phyloP scores from a whole-genome alignment of 257 asterid species.

The Nicotiana tabacum region DNA sequence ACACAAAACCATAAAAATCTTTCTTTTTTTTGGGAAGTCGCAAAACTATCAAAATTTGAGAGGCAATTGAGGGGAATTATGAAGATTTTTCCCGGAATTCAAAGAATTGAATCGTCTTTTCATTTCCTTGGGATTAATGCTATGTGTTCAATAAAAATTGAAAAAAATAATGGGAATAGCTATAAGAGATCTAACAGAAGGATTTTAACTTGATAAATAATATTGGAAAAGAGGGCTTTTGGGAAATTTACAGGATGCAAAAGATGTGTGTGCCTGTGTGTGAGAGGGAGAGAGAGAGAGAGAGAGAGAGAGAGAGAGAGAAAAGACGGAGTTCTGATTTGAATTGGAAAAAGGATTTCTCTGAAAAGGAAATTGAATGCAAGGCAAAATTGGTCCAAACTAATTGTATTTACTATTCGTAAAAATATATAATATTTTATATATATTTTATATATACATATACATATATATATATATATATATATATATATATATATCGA shows the following conservation, averaged over 20 bases:
- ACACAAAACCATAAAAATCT: background rate
- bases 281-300: background rate
- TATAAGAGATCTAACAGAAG: slow-evolving; percentile 4
- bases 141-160: background rate
- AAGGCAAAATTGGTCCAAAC: no score
- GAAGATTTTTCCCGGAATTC: slow-evolving; percentile 22
- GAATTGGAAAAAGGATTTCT: no score
- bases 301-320: background rate
- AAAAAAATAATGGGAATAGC: background rate
- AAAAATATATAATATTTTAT: no score
- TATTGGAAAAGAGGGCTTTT: no score
- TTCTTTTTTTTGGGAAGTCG: background rate
- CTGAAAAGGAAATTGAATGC: no score
- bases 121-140: slow-evolving; percentile 18
- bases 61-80: background rate
- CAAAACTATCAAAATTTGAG: background rate
- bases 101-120: slow-evolving; percentile 27
- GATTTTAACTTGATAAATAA: background rate
- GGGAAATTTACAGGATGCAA: background rate
- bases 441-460: no score
- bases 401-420: no score
- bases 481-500: no score
- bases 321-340: no score
- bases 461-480: no score
- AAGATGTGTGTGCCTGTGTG: background rate